Conservation (phyloP, 495 filamentous ascomycete species). For the Cercophora newfieldiana region DNA sequence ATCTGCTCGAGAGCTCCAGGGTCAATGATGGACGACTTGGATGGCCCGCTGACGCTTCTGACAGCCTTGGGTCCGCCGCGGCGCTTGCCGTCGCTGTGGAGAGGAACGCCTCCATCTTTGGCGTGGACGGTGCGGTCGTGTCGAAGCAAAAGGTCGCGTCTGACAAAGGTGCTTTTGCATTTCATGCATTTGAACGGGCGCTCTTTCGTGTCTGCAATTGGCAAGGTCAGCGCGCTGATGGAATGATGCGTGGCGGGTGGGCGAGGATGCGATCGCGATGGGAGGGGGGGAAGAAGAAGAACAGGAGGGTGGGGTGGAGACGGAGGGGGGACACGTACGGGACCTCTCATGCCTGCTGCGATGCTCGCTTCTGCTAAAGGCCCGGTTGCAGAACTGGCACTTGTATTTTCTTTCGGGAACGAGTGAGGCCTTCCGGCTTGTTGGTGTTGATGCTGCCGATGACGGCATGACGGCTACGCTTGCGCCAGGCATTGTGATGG, state of each 20-base stretch:
- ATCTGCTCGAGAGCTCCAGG: slow-evolving; percentile 90
- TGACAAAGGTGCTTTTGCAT: slow-evolving; percentile 97
- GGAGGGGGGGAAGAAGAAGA: not conserved
- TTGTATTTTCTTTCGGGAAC: slow-evolving; percentile 96
- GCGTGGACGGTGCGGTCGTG: slow-evolving; percentile 98
- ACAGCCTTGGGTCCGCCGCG: slow-evolving; percentile 69
- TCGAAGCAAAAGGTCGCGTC: slow-evolving; percentile 91
- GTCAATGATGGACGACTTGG: slow-evolving; percentile 84
- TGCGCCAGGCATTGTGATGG: slow-evolving; percentile 62
- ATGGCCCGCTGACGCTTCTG: slow-evolving; percentile 63
- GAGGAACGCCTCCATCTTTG: slow-evolving; percentile 94
- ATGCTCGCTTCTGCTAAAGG: slow-evolving; percentile 96
- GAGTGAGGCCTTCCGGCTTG: slow-evolving; percentile 58
- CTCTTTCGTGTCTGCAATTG: slow-evolving; percentile 85
- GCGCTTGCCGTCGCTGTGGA: slow-evolving; percentile 92
- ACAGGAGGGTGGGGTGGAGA: slow-evolving; percentile 13
- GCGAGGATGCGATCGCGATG: not conserved
- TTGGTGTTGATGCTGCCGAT: slow-evolving; percentile 59
- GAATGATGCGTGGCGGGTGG: slow-evolving; percentile 14
- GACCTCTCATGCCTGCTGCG: slow-evolving; percentile 95
- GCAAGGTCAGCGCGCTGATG: not conserved
- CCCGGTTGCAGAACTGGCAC: slow-evolving; percentile 96
- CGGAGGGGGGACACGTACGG: slow-evolving; percentile 66
- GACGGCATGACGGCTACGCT: slow-evolving; percentile 61
- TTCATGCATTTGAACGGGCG: slow-evolving; percentile 98